Base-by-base conservation (phyloP, 176 grass and related monocot genomes). In the Cenchrus fungigraminus region DNA sequence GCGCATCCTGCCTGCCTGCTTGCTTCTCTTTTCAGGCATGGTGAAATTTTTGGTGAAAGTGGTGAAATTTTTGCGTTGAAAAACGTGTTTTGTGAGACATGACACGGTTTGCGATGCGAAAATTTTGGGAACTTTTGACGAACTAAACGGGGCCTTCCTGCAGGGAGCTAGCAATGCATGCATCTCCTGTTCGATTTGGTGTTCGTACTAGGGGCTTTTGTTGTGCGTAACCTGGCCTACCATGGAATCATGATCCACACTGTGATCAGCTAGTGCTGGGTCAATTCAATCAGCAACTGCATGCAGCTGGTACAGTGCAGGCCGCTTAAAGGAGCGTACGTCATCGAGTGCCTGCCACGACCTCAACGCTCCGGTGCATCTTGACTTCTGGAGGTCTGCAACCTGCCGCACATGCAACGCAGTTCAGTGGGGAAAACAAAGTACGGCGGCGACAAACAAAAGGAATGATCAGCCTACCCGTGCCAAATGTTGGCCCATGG, bases 381-480 rank as follows among this genome's bases (percentile, higher is more conserved):
- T 8, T 45, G 43, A 17, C 17, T 58, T 66, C 19, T 28, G 16
- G 0, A 11, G 13, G 8, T 17, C 1, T 79, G 45, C 45, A 0
- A 13, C n/a, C 3, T 79, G 45, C 45, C 1, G n/a, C n/a, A 49
- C 3, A 49, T 64, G 42, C 22, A 64, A 47, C 75, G 7, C 40
- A 47, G 31, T 1, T 5, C 46, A 64, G 16, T 4, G 49, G 22
- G 37, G 8, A 0, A 3, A 0, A 9, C 9, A 70, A 20, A 43
- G 5, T 25, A 46, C 7, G 0, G 20, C 1, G n/a, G n/a, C 0
- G 2, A 6, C 4, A 60, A 62, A 22, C 0, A 1, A 11, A 6
- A 0, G 19, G 14, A 54, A 80, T 49, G 60, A 32, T 15, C 62
- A 57, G 5, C 4, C 45, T 4, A 40, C 9, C 3, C 42, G 4